phyloP scores from a whole-genome alignment of 495 filamentous ascomycete genomes.

The Bacidia rubella region DNA sequence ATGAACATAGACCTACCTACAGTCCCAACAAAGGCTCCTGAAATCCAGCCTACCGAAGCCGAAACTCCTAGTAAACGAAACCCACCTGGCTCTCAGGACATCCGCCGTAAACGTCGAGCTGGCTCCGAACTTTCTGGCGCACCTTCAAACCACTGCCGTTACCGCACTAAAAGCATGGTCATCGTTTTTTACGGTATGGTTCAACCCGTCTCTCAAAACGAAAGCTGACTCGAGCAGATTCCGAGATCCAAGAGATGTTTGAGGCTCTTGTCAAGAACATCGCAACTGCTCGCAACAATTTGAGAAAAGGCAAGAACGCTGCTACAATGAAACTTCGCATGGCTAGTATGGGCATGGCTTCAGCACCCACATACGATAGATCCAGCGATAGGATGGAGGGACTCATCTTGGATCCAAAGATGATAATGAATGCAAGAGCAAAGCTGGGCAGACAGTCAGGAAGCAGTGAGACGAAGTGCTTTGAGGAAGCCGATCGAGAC shows the following conservation, averaged over 20 bases:
- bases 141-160: slow-evolving; percentile 33
- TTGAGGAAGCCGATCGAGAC: slow-evolving; percentile 60
- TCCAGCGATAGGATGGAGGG: background rate
- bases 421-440: slow-evolving; percentile 2
- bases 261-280: slow-evolving; percentile 70
- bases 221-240: too few relatives aligned
- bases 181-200: slow-evolving; percentile 86
- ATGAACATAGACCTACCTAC: background rate
- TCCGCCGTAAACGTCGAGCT: slow-evolving; percentile 18
- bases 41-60: background rate
- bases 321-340: slow-evolving; percentile 27
- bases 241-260: slow-evolving; percentile 65
- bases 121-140: slow-evolving; percentile 22
- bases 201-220: too few relatives aligned
- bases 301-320: slow-evolving; percentile 67
- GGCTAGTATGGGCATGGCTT: slow-evolving; percentile 12
- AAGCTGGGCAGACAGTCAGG: background rate
- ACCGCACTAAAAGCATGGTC: slow-evolving; percentile 63
- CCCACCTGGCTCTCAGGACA: slow-evolving; percentile 20
- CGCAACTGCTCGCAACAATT: slow-evolving; percentile 62
- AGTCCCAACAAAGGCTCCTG: background rate
- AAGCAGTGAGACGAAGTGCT: slow-evolving; percentile 22
- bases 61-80: slow-evolving; percentile 7
- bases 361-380: background rate
- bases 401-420: slow-evolving; percentile 7